Conservation (phyloP, 1,139 yeast species). For the Citeromyces hawaiiensis region DNA sequence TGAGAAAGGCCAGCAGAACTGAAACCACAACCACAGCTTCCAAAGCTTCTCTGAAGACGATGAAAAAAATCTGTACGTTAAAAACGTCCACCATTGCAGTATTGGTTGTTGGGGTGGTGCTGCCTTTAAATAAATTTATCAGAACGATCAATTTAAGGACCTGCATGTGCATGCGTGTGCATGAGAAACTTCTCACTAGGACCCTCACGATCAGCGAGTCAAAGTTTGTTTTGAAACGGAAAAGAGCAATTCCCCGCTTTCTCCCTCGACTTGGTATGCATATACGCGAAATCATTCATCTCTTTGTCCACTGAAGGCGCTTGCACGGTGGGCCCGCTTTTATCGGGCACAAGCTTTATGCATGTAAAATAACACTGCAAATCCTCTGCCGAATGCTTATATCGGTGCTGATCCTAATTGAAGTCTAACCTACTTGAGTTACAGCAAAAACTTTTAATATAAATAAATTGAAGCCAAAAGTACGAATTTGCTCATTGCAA, state of each 20-base stretch:
- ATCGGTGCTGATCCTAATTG: neutral
- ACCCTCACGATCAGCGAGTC: neutral
- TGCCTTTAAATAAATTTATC: neutral
- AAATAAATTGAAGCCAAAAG: no score
- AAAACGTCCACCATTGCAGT: slow-evolving; percentile 19
- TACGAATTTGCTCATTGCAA: no score
- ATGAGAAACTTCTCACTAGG: neutral
- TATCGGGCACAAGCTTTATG: neutral
- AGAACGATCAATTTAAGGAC: neutral
- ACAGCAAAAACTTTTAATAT: no score
- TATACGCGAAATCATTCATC: neutral
- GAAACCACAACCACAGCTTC: slow-evolving; percentile 88
- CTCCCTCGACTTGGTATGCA: neutral
- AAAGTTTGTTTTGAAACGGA: neutral
- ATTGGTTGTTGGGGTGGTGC: neutral
- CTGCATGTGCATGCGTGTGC: neutral
- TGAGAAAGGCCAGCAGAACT: slow-evolving; percentile 77
- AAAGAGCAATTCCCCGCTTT: neutral
- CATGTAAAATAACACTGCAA: neutral
- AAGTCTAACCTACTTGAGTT: neutral
- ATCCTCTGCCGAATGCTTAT: neutral
- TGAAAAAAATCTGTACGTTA: slow-evolving; percentile 58
- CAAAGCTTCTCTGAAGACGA: slow-evolving; percentile 78
- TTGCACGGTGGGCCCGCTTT: neutral
- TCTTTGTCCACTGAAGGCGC: neutral